Conservation (phyloP, 768 basidiomycete species). For the Mycena maculata region DNA sequence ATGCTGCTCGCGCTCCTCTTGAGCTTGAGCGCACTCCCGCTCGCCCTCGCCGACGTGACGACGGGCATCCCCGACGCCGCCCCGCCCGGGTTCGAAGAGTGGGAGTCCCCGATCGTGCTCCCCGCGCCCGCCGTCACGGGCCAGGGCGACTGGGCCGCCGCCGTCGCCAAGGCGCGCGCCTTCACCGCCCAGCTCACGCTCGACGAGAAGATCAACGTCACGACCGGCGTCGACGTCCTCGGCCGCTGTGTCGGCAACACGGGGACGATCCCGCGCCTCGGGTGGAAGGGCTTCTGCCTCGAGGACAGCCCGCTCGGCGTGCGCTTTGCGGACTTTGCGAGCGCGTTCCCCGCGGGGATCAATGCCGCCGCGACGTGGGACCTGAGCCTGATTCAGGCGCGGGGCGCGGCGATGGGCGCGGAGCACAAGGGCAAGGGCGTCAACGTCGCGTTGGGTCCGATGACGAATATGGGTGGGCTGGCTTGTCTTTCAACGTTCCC, state of each 20-base stretch:
- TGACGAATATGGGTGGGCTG: slow-evolving; percentile 32
- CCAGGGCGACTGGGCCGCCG: slow-evolving; percentile 4
- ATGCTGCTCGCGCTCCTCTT: background rate
- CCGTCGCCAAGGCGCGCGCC: slow-evolving; percentile 5
- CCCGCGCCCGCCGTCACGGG: slow-evolving; percentile 15
- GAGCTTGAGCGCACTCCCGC: background rate
- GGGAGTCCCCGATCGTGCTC: slow-evolving; percentile 20
- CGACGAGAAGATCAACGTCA: slow-evolving; percentile 43
- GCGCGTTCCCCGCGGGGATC: slow-evolving; percentile 70
- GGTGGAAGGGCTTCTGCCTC: slow-evolving; percentile 37
- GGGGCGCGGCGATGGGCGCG: slow-evolving; percentile 68
- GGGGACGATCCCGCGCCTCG: slow-evolving; percentile 40
- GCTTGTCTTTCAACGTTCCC: background rate
- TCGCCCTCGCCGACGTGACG: slow-evolving; percentile 17
- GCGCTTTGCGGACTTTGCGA: slow-evolving; percentile 62
- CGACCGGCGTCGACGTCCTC: slow-evolving; percentile 38
- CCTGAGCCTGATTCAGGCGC: slow-evolving; percentile 33
- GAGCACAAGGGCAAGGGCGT: slow-evolving; percentile 71
- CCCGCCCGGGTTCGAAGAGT: slow-evolving; percentile 22
- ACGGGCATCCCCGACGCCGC: slow-evolving; percentile 26
- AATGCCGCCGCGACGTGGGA: slow-evolving; percentile 70
- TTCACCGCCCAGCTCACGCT: slow-evolving; percentile 36
- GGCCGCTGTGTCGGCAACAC: slow-evolving; percentile 39
- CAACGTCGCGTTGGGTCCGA: slow-evolving; percentile 41
- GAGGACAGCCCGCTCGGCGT: slow-evolving; percentile 70